Percentiles rank a stretch among this genome's conserved stretches.
phyloP scores from a whole-genome alignment of 1,139 yeast genomes.

The Blastobotrys serpentis region DNA sequence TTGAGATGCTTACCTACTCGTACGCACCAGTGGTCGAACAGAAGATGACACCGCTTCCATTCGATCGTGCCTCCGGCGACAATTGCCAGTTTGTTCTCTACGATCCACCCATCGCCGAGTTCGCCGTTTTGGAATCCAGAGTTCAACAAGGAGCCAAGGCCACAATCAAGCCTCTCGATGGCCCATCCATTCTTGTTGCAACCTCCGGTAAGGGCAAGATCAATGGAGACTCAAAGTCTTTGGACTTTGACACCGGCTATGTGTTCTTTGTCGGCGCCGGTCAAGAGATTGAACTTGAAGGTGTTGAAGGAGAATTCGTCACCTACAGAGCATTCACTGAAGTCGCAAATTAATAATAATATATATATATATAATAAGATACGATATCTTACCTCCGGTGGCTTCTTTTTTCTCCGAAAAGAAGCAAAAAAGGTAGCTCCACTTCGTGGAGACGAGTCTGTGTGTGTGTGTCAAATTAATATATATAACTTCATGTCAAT shows the following conservation, averaged over 20 bases:
- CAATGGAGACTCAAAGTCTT: slow-evolving; percentile 43
- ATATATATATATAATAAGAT: background rate
- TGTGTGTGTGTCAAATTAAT: too few relatives aligned
- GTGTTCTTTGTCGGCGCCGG: slow-evolving; percentile 85
- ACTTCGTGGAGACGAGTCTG: too few relatives aligned
- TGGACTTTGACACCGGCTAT: slow-evolving; percentile 58
- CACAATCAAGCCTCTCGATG: slow-evolving; percentile 59
- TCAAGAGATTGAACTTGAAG: slow-evolving; percentile 57
- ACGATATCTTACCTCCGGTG: background rate
- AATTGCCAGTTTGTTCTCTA: slow-evolving; percentile 55
- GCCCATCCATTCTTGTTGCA: slow-evolving; percentile 85
- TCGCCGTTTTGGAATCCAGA: slow-evolving; percentile 81
- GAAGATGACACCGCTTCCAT: slow-evolving; percentile 72
- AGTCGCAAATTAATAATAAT: slow-evolving; percentile 16
- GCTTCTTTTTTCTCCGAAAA: too few relatives aligned
- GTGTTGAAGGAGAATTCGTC: slow-evolving; percentile 58
- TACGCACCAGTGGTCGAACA: slow-evolving; percentile 90
- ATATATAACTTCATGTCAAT: background rate
- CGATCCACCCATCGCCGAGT: slow-evolving; percentile 97
- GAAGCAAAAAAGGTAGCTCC: too few relatives aligned
- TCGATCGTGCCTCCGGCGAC: slow-evolving; percentile 61
- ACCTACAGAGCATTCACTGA: slow-evolving; percentile 73
- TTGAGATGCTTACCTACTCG: slow-evolving; percentile 84
- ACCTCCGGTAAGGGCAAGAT: slow-evolving; percentile 77
- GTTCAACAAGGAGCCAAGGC: slow-evolving; percentile 49